Evolutionary conservation across 495 filamentous ascomycete species (phyloP).

Genomic region (Aspergillus conjunctus): DNA sequence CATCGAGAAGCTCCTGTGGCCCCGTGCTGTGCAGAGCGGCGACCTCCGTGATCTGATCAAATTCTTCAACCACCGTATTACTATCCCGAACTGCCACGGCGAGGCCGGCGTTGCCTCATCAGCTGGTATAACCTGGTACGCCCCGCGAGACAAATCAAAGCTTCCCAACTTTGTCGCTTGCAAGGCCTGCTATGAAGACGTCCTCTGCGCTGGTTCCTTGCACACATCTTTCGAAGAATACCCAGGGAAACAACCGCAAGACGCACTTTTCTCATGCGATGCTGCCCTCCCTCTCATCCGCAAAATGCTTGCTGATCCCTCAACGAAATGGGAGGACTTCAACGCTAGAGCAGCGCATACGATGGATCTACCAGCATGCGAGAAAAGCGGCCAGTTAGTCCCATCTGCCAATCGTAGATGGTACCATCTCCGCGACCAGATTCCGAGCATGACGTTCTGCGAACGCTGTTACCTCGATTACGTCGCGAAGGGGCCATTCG

Average conservation of each 20-base stretch:
- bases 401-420: neutral
- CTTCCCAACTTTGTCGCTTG: neutral
- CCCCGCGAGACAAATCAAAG: neutral
- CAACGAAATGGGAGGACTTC: neutral
- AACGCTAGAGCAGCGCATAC: neutral
- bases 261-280: neutral
- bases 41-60: neutral
- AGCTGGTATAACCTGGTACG: neutral
- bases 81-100: neutral
- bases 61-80: neutral
- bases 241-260: neutral
- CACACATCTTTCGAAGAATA: neutral
- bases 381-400: slow-evolving; percentile 4
- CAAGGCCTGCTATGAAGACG: neutral
- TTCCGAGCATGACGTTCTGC: neutral
- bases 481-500: neutral
- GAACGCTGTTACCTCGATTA: neutral
- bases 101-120: neutral
- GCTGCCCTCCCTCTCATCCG: neutral
- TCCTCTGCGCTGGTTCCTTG: neutral
- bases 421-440: neutral
- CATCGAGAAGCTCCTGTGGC: neutral
- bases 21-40: neutral
- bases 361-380: neutral
- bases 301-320: neutral